A percentile compares a stretch with the other conserved stretches of the same genome.
Evolutionary conservation across 352 stramenopile genomes (phyloP).

Genomic region (Phytophthora hybrid): DNA sequence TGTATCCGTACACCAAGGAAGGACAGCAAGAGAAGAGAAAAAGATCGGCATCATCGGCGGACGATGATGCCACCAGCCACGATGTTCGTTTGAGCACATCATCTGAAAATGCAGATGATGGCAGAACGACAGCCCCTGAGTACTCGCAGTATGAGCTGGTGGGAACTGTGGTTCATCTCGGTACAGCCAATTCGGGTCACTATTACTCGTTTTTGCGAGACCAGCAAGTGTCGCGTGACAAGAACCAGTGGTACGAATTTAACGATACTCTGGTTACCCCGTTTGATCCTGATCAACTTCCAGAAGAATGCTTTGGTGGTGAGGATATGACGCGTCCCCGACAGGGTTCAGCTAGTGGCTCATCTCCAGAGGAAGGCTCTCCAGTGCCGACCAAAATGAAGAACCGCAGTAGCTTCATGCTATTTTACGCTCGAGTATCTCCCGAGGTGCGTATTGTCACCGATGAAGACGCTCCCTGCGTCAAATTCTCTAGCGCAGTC

Average conservation of each 20-base stretch:
- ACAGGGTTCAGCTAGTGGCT: conserved; percentile 32
- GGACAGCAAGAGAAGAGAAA: conserved; percentile 75
- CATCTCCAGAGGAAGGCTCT: conserved; percentile 26
- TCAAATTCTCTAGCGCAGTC: conserved; percentile 36
- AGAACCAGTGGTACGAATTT: conserved; percentile 84
- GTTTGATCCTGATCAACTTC: conserved; percentile 76
- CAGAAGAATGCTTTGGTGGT: conserved; percentile 77
- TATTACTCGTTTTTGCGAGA: conserved; percentile 92
- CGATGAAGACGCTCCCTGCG: conserved; percentile 29
- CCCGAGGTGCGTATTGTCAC: conserved; percentile 46
- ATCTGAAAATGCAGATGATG: conserved; percentile 29
- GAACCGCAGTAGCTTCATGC: conserved; percentile 89
- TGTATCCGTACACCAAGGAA: conserved; percentile 92
- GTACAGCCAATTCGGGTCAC: conserved; percentile 87
- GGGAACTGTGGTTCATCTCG: conserved; percentile 91
- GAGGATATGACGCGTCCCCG: conserved; percentile 42
- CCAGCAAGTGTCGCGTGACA: conserved; percentile 46
- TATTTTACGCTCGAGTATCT: conserved; percentile 79
- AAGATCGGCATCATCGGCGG: conserved; percentile 29
- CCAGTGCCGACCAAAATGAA: conserved; percentile 61
- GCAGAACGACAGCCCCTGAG: conserved; percentile 61
- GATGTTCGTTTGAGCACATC: conserved; percentile 40
- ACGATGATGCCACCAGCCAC: conserved; percentile 28
- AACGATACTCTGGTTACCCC: conserved; percentile 87
- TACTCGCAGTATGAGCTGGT: conserved; percentile 90